A percentile compares a stretch with the other conserved stretches of the same genome.
Evolutionary conservation across 2,329 filamentous ascomycete species (phyloP).

Genomic region (Microcera coccophila): DNA sequence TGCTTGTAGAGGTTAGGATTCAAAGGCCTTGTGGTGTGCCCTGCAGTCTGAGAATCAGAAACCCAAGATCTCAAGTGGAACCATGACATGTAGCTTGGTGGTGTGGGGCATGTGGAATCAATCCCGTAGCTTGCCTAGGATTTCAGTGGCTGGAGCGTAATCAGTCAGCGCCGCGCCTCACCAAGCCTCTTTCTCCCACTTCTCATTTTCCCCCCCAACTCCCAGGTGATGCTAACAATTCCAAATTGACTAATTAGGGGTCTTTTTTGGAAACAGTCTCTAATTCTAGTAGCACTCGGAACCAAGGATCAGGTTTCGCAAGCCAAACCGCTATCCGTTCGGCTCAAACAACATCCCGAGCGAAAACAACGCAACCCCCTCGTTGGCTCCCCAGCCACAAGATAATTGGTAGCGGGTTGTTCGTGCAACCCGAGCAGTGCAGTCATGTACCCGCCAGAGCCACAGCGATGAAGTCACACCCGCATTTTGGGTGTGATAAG

Average conservation of each 20-base stretch:
- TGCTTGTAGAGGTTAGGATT: slow-evolving; percentile 4
- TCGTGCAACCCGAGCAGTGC: slow-evolving; percentile 4
- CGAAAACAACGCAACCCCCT: background rate
- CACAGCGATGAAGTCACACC: slow-evolving; percentile 21
- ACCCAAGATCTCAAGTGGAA: background rate
- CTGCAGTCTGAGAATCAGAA: too few species aligned
- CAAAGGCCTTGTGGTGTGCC: background rate
- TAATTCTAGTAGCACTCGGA: too few species aligned
- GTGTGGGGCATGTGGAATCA: background rate
- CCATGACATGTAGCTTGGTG: background rate
- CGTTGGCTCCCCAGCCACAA: background rate
- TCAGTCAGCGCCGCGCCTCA: background rate
- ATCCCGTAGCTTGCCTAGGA: background rate
- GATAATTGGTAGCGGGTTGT: slow-evolving; percentile 3
- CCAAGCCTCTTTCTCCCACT: background rate
- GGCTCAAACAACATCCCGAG: background rate
- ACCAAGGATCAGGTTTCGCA: too few species aligned
- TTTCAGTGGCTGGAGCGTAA: background rate
- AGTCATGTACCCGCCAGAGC: slow-evolving; percentile 11
- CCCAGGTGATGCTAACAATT: background rate
- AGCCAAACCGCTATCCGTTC: background rate
- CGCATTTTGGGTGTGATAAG: slow-evolving; percentile 3
- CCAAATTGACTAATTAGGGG: background rate
- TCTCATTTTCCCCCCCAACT: background rate
- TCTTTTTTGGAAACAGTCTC: too few species aligned